phyloP scores from a whole-genome alignment of 306 rosid genomes.

The Prosopis cineraria region DNA sequence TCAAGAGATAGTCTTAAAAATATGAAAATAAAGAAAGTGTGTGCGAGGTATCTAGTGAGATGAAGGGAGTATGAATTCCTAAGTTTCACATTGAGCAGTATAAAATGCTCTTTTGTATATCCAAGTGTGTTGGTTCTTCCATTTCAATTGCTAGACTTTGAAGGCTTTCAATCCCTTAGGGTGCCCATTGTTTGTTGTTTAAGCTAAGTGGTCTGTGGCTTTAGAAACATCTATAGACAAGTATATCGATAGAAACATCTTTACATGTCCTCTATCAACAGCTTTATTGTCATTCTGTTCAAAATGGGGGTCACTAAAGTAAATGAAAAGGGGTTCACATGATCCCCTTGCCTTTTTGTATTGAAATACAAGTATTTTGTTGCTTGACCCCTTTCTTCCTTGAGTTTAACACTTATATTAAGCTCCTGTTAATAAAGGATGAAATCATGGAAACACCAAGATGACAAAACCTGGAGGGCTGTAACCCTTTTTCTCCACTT shows the following conservation, averaged over 20 bases:
- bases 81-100: too few relatives aligned
- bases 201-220: too few relatives aligned
- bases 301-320: not conserved
- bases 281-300: not conserved
- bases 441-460: not conserved
- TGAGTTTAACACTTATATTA: not conserved
- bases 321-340: not conserved
- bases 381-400: not conserved
- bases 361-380: not conserved
- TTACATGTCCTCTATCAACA: not conserved
- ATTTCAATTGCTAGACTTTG: too few relatives aligned
- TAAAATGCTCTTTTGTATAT: too few relatives aligned
- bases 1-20: not conserved
- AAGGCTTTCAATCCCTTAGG: too few relatives aligned
- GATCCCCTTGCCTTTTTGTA: too few relatives aligned
- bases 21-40: not conserved
- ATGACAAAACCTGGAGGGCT: not conserved
- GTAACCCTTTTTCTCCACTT: not conserved
- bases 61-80: too few relatives aligned
- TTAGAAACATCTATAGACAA: not conserved
- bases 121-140: too few relatives aligned
- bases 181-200: too few relatives aligned
- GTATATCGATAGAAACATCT: not conserved
- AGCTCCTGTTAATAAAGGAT: not conserved
- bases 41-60: not conserved